phyloP scores from a whole-genome alignment of 2,329 filamentous ascomycete genomes.

The Cladorrhinum sp. region DNA sequence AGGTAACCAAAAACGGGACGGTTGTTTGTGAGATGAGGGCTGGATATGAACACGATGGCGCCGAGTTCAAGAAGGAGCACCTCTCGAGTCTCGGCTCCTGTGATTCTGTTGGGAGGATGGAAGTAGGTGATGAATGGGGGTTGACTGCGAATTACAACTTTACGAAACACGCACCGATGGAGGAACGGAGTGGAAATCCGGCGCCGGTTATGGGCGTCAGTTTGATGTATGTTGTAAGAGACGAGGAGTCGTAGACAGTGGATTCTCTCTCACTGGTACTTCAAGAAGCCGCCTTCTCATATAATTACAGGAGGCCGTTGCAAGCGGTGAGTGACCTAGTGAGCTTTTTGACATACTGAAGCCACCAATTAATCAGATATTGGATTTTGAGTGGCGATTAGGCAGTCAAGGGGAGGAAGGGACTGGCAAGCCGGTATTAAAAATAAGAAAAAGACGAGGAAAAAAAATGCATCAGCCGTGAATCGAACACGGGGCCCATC shows the following conservation, averaged over 20 bases:
- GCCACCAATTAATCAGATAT: too few species aligned
- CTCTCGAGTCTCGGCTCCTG: slow-evolving; percentile 23
- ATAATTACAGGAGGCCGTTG: too few species aligned
- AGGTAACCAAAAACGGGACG: slow-evolving; percentile 14
- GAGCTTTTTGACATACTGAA: too few species aligned
- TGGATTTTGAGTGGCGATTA: too few species aligned
- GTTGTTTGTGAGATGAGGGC: slow-evolving; percentile 19
- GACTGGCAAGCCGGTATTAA: too few species aligned
- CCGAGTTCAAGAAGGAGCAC: slow-evolving; percentile 10
- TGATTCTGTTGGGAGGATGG: slow-evolving; percentile 11
- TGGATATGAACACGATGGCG: slow-evolving; percentile 19
- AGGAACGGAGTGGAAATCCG: slow-evolving; percentile 3
- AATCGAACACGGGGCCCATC: slow-evolving; percentile 41
- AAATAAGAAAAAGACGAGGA: too few species aligned
- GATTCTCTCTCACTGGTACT: too few species aligned
- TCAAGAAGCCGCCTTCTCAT: too few species aligned
- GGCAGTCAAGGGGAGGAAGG: too few species aligned
- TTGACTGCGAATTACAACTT: slow-evolving; percentile 26
- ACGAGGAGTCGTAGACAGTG: slow-evolving; percentile 5
- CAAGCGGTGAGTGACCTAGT: too few species aligned
- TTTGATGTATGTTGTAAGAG: slow-evolving; percentile 19
- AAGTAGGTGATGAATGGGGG: slow-evolving; percentile 18
- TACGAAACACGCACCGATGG: slow-evolving; percentile 18
- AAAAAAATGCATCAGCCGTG: slow-evolving; percentile 27
- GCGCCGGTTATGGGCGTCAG: slow-evolving; percentile 25